phyloP scores from a whole-genome alignment of 768 basidiomycete species.

The Kwoniella mangroviensis region DNA sequence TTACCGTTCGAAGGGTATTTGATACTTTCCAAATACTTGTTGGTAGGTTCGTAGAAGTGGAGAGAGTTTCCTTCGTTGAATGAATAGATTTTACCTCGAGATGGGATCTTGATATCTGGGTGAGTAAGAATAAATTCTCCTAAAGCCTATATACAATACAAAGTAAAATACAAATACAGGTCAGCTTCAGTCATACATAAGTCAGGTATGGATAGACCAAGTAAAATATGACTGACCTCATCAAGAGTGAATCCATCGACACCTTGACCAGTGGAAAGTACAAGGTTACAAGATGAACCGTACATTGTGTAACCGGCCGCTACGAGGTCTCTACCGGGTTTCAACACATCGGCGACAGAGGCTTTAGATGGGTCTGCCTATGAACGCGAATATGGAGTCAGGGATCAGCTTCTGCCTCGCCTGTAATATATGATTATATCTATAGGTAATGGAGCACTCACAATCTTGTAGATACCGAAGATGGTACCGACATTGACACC shows the following conservation, averaged over 20 bases:
- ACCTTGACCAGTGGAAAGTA: slow-evolving; percentile 90
- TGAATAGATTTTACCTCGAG: slow-evolving; percentile 97
- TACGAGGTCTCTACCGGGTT: slow-evolving; percentile 95
- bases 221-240: slow-evolving; percentile 59
- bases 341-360: slow-evolving; percentile 81
- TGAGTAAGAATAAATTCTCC: slow-evolving; percentile 99
- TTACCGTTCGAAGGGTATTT: slow-evolving; percentile 56
- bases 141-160: slow-evolving; percentile 62
- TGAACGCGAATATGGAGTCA: not conserved
- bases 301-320: slow-evolving; percentile 98
- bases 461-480: slow-evolving; percentile 93
- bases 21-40: slow-evolving; percentile 80
- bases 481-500: slow-evolving; percentile 90
- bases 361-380: slow-evolving; percentile 64
- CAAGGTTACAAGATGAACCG: slow-evolving; percentile 95
- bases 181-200: not conserved
- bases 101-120: slow-evolving; percentile 91
- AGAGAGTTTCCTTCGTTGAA: slow-evolving; percentile 98
- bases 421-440: not conserved
- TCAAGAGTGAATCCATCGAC: slow-evolving; percentile 99
- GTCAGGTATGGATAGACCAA: not conserved
- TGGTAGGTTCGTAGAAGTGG: slow-evolving; percentile 90
- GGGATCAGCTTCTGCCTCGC: not conserved
- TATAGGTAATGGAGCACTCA: slow-evolving; percentile 58
- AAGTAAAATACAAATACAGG: not conserved